Conservation (phyloP, 2,329 filamentous ascomycete species). For the Ilyonectria robusta region DNA sequence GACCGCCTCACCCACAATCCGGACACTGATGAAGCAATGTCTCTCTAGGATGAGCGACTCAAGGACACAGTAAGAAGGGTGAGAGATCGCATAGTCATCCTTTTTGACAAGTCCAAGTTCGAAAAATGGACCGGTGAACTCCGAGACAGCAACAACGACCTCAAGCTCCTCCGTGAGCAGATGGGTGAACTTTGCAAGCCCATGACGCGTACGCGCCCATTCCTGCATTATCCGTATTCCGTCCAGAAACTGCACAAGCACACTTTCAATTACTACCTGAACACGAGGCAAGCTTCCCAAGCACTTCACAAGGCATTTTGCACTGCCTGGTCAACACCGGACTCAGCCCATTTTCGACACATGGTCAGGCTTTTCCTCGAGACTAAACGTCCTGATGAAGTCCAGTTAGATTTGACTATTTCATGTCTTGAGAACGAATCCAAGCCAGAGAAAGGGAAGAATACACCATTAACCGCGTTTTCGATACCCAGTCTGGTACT, state of each 20-base stretch:
- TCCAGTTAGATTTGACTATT: conserved; percentile 6
- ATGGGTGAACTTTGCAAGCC: not conserved
- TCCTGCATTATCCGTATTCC: not conserved
- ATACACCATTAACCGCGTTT: not conserved
- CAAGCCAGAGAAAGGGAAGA: not conserved
- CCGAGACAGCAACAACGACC: conserved; percentile 4
- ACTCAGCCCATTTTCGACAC: not conserved
- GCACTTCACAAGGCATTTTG: conserved; percentile 8
- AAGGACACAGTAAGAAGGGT: conserved; percentile 8
- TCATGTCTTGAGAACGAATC: conserved; percentile 2
- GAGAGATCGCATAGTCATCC: not conserved
- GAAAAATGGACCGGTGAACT: not conserved
- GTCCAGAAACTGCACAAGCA: not conserved
- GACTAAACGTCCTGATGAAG: not conserved
- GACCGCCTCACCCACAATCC: not conserved
- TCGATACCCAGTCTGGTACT: not conserved
- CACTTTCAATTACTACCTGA: not conserved
- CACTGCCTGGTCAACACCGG: conserved; percentile 3
- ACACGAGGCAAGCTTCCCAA: not conserved
- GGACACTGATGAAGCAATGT: not conserved
- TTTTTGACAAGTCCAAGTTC: conserved; percentile 9
- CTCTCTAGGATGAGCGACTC: not conserved
- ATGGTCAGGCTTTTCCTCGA: conserved; percentile 5
- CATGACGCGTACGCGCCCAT: not conserved
- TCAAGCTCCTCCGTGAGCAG: conserved; percentile 12